Percentiles rank a stretch among this genome's conserved stretches.
These are phyloP conservation scores for Plasmodium coatneyi DNA, from an alignment of 169 alveolate species.

Conservation along the genomic window DNA sequence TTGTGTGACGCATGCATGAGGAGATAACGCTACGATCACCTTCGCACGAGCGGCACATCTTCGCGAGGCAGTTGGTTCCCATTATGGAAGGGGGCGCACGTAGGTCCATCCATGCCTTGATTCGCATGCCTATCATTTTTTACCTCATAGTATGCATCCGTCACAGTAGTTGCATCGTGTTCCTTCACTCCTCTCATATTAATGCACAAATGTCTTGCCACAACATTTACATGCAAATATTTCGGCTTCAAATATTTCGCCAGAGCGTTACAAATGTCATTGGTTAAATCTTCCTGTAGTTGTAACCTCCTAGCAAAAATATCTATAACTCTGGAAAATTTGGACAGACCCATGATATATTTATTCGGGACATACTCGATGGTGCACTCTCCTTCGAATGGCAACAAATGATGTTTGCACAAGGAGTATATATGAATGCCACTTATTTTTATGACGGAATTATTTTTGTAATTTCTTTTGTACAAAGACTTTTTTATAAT, in stretches of 20 bases:
- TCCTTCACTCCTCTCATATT: slow-evolving; percentile 69
- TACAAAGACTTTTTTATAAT: slow-evolving; percentile 40
- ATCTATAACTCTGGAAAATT: slow-evolving; percentile 55
- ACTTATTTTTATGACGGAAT: slow-evolving; percentile 24
- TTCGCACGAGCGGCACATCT: not conserved
- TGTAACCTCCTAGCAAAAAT: slow-evolving; percentile 49
- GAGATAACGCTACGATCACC: not conserved
- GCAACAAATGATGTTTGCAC: slow-evolving; percentile 73
- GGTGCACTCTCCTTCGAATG: slow-evolving; percentile 57
- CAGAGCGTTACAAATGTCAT: slow-evolving; percentile 48
- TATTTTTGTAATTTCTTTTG: slow-evolving; percentile 55
- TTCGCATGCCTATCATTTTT: not conserved
- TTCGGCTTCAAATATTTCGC: slow-evolving; percentile 55
- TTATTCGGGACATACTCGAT: slow-evolving; percentile 58
- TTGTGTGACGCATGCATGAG: not conserved
- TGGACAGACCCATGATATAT: slow-evolving; percentile 57
- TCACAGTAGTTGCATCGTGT: slow-evolving; percentile 55
- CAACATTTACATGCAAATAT: slow-evolving; percentile 32
- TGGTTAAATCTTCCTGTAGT: slow-evolving; percentile 66
- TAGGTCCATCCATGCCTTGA: not conserved
- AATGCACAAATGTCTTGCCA: slow-evolving; percentile 58
- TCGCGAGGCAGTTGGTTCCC: not conserved
- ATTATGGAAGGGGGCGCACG: not conserved
- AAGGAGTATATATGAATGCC: slow-evolving; percentile 48
- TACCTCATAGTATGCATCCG: slow-evolving; percentile 18